Base-by-base conservation (phyloP, 257 asterid genomes). In the Solanum paucissectum region DNA sequence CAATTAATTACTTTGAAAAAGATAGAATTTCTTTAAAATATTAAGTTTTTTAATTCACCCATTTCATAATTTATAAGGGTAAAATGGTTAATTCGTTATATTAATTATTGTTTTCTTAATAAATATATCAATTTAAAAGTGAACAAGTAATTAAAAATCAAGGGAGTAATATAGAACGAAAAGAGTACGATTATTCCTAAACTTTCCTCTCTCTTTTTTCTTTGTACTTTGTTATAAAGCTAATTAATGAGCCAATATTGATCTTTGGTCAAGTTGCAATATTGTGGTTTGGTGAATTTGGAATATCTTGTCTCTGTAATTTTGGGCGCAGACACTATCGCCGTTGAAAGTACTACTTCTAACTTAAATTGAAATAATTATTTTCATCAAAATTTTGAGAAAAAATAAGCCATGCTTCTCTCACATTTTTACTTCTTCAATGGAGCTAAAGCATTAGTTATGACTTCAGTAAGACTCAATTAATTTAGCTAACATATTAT, bases 21-120 rank as follows among this genome's bases (percentile, higher is more conserved):
- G 5, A 0, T 42, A 4, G 14, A 42, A 42, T 5, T 11, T 42
- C 0, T 42, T 42, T 0, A 42, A 42, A 42, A 42, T 42, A 0
- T 44, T 12, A 44, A 44, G 0, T 12, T 44, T 44, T 11, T 44
- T 44, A 12, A 44, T 4, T 44, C 52, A 44, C 16, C 12, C 16
- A 44, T 1, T 44, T 44, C 16, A 44, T 44, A 1, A 44, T 44
- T 44, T 1, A 44, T 44, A 44, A 0, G 14, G 52, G 5, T 44
- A 44, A 44, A 44, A 44, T 44, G 2, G 2, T 44, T 12, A 42
- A 42, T 0, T 42, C 2, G 0, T 0, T 42, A 11, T 42, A 1
- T 42, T 5, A 42, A 42, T 42, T 1, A 42, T 42, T 42, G 0
- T 42, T 10, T 42, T 42, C 1, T 42, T 3, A 42, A 44, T 44